These are phyloP conservation scores for Candida methanosorbosa DNA, from an alignment of 805 yeast species.

Conservation along the genomic window DNA sequence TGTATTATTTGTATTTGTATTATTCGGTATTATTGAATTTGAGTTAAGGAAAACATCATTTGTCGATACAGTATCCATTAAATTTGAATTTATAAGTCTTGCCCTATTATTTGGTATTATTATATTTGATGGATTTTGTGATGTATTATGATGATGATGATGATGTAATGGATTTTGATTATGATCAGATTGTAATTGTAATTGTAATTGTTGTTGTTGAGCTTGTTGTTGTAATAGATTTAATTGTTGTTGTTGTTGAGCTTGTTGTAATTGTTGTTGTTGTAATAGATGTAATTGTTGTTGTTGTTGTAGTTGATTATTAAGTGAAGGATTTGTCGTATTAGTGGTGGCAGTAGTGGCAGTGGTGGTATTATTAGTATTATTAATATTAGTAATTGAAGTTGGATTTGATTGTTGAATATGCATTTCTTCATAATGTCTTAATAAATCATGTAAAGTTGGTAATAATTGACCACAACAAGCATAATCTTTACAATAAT, in stretches of 20 bases:
- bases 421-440: constrained; percentile 96
- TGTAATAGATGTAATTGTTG: not conserved
- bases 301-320: constrained; percentile 5
- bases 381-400: constrained; percentile 32
- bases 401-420: constrained; percentile 47
- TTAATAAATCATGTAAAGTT: constrained; percentile 83
- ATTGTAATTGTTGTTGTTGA: not conserved
- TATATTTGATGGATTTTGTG: not conserved
- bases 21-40: constrained; percentile 12
- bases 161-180: constrained; percentile 4
- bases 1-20: constrained; percentile 7
- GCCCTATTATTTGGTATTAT: constrained; percentile 18
- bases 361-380: constrained; percentile 65
- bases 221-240: not conserved
- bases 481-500: constrained; percentile 91
- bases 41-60: constrained; percentile 71
- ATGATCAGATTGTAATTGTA: constrained; percentile 12
- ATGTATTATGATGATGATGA: not conserved
- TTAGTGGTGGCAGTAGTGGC: constrained; percentile 90
- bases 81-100: constrained; percentile 44
- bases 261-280: not conserved
- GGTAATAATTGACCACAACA: constrained; percentile 94
- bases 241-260: not conserved
- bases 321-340: constrained; percentile 31
- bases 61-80: constrained; percentile 82